Base-by-base conservation (phyloP, 2,329 filamentous ascomycete species). In the Daldinia eschscholtzii region DNA sequence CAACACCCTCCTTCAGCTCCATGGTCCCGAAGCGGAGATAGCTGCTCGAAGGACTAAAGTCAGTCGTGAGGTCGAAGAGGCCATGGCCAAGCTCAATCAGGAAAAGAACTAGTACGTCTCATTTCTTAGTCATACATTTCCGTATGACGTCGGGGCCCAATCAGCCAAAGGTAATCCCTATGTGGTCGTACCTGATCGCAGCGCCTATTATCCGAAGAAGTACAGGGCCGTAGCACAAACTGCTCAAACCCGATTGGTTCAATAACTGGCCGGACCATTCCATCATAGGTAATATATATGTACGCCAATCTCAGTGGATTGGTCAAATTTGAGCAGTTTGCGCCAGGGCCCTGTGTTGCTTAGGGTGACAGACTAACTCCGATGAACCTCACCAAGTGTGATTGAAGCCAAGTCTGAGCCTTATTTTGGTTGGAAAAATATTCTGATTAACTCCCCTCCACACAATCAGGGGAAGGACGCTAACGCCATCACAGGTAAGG, bases 401-500 rank as follows among this genome's bases (percentile, higher is more conserved):
- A 6, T 6, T 13, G 52, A 23, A 42, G 20, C n/a, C 15, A 4
- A 20, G 4, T 20, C 15, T n/a, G 35, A 28, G 7, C 20, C 2
- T 48, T 18, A 28, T 46, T 35, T 30, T 23, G 13, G 12, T 59
- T 18, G 9, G 18, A 13, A 28, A 13, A 28, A 62, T 30, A 37
- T 37, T 41, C 30, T 18, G 23, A 41, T 20, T 41, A 10, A 7
- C 35, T 46, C 20, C 42, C 15, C 2, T 20, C 26, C 20, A 20
- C 50, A 23, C 1, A 6, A 55, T 56, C 7, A 20, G 6, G 15
- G 33, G n/a, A 41, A 13, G 30, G 23, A 48, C 48, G 42, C 65
- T 68, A 61, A 68, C 44, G 3, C 26, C 3, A 33, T 41, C 13
- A 28, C 23, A 68, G 65, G 10, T 68, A 55, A 42, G 4, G 18